Conservation (phyloP, 306 rosid genomes). For the Quercus alba region DNA sequence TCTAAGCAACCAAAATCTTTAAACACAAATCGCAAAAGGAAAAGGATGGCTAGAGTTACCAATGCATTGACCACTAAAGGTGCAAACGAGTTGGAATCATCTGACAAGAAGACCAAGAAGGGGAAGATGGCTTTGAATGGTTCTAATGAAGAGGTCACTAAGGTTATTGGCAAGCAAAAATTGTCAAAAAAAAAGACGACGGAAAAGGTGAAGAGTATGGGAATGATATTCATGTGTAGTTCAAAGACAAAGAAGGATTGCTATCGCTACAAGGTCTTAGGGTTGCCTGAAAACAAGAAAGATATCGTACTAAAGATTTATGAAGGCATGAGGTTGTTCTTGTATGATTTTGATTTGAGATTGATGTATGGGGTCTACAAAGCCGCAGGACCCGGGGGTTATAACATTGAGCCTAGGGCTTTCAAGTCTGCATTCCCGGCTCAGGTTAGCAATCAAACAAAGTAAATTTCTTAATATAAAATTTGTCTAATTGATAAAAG, state of each 20-base stretch:
- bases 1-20: neutral
- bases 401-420: slow-evolving; percentile 1
- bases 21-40: neutral
- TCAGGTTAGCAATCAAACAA: slow-evolving; percentile 1
- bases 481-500: neutral
- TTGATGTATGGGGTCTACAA: slow-evolving; percentile 5
- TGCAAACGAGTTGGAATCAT: neutral
- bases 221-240: slow-evolving; percentile 9
- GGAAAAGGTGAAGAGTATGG: neutral
- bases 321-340: neutral
- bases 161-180: neutral
- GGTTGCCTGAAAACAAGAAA: slow-evolving; percentile 3
- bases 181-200: neutral
- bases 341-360: neutral
- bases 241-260: neutral
- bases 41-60: neutral
- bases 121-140: neutral
- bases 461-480: neutral
- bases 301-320: neutral
- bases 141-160: neutral
- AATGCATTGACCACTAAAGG: neutral
- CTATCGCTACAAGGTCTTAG: neutral
- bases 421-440: slow-evolving; percentile 1
- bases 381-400: neutral
- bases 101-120: neutral